Percentiles rank a stretch among this genome's conserved stretches.
phyloP scores from a whole-genome alignment of 2,329 filamentous ascomycete species.

The Nemania serpens region DNA sequence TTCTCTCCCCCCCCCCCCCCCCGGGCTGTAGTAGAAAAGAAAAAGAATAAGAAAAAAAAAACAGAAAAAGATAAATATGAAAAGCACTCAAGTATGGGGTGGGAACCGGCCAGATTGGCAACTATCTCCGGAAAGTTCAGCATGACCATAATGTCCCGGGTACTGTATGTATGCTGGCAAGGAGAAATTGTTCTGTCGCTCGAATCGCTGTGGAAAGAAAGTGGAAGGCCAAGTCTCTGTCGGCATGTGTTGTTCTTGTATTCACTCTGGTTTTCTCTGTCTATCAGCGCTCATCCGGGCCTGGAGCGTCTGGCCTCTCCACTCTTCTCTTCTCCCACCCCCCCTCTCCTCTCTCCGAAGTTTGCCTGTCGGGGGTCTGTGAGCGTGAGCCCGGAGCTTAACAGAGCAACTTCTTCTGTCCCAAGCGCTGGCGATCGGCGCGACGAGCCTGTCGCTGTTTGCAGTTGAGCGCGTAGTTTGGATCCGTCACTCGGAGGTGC shows the following conservation, averaged over 20 bases:
- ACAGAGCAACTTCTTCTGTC: not conserved
- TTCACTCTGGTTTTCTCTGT: too few species aligned
- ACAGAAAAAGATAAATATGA: slow-evolving; percentile 8
- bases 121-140: slow-evolving; percentile 21
- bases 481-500: slow-evolving; percentile 33
- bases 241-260: not conserved
- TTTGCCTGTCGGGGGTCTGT: not conserved
- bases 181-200: slow-evolving; percentile 27
- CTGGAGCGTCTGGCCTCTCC: not conserved
- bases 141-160: slow-evolving; percentile 4
- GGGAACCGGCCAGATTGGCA: slow-evolving; percentile 19
- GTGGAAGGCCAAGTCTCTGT: slow-evolving; percentile 16
- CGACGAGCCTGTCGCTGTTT: slow-evolving; percentile 39
- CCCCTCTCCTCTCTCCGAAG: not conserved
- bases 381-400: not conserved
- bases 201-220: slow-evolving; percentile 29
- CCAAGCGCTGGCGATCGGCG: slow-evolving; percentile 25
- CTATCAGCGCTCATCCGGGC: too few species aligned
- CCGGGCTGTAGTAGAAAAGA: not conserved
- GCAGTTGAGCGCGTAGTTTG: slow-evolving; percentile 36
- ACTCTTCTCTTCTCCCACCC: too few species aligned
- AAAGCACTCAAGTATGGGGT: slow-evolving; percentile 10
- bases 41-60: too few species aligned
- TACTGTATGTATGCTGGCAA: slow-evolving; percentile 27
- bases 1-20: not conserved